A percentile compares a stretch with the other conserved stretches of the same genome.
Evolutionary conservation across 192 early-diverging fungal species (phyloP).

Genomic region (Thoreauomyces humboldtii): DNA sequence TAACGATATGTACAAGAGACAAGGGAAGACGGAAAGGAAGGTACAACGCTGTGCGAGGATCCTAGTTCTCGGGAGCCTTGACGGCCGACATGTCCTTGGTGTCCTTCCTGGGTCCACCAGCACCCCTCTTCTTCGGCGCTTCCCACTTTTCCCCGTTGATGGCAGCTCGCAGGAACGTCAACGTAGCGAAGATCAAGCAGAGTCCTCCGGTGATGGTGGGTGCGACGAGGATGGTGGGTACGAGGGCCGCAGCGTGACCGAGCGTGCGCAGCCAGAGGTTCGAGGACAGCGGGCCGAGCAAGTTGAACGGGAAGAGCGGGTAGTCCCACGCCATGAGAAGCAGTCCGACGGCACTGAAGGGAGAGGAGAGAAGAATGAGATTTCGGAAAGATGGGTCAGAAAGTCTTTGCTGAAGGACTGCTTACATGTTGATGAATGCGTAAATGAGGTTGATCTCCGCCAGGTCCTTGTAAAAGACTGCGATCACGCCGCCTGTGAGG

Average conservation of each 20-base stretch:
- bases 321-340: conserved; percentile 25
- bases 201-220: conserved; percentile 21
- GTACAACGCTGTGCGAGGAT: not conserved
- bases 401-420: not conserved
- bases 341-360: conserved; percentile 12
- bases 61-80: conserved; percentile 27
- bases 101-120: not conserved
- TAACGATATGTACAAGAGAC: too few species aligned
- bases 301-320: conserved; percentile 14
- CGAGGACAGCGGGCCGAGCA: conserved; percentile 14
- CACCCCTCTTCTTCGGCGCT: conserved; percentile 13
- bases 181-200: conserved; percentile 11
- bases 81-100: conserved; percentile 26
- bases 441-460: too few species aligned
- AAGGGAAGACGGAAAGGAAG: too few species aligned
- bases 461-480: conserved; percentile 10
- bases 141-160: conserved; percentile 26
- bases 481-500: conserved; percentile 26
- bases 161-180: conserved; percentile 17
- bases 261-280: conserved; percentile 18
- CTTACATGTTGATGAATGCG: conserved; percentile 22
- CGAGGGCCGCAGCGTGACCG: conserved; percentile 8
- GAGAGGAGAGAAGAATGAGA: not conserved
- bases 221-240: conserved; percentile 15
- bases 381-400: too few species aligned